Percentiles rank a stretch among this genome's conserved stretches.
These are phyloP conservation scores for Adansonia gregorii DNA, from an alignment of 441 rosid species.

Conservation along the genomic window DNA sequence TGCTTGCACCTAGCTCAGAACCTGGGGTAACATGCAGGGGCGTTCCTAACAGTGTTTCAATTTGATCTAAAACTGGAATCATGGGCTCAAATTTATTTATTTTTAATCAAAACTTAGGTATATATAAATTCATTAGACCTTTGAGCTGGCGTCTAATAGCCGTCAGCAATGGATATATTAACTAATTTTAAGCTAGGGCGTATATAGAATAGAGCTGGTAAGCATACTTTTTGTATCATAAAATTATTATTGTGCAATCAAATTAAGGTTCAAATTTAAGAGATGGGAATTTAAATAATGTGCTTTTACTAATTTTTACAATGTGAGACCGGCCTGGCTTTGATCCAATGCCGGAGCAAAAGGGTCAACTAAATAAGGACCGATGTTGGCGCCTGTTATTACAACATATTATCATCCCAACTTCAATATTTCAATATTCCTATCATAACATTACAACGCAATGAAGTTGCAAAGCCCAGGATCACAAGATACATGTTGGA, in stretches of 20 bases:
- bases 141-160: not conserved
- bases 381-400: too few species aligned
- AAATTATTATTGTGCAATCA: not conserved
- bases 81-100: not conserved
- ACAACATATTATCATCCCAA: too few species aligned
- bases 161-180: not conserved
- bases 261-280: not conserved
- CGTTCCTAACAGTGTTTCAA: constrained; percentile 91
- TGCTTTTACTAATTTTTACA: too few species aligned
- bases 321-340: too few species aligned
- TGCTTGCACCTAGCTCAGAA: constrained; percentile 82
- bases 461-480: too few species aligned
- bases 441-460: too few species aligned
- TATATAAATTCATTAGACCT: constrained; percentile 17
- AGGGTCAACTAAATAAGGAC: too few species aligned
- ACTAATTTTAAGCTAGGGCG: not conserved
- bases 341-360: too few species aligned
- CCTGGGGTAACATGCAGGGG: constrained; percentile 99
- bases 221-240: not conserved
- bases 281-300: too few species aligned
- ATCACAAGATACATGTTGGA: too few species aligned
- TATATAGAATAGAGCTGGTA: not conserved
- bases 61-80: constrained; percentile 41
- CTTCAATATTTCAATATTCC: too few species aligned
- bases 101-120: constrained; percentile 8